A percentile compares a stretch with the other conserved stretches of the same genome.
Conservation (phyloP, 371 early-diverging fungal species). For the Rhizopus delemar region DNA sequence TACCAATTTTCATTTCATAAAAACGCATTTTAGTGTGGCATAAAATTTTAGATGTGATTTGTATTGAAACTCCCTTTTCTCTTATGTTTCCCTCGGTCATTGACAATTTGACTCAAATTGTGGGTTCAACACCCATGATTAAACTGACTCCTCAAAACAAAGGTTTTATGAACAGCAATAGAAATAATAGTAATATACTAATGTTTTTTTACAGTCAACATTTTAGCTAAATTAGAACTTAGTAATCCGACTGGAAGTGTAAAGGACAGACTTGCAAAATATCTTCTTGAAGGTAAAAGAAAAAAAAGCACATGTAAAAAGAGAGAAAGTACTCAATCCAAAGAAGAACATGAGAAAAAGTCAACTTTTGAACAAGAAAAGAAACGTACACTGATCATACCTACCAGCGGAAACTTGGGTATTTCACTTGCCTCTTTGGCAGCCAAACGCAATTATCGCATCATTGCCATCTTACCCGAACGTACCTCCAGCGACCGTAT, state of each 20-base stretch:
- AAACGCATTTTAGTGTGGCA: too few species aligned
- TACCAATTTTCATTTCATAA: too few species aligned
- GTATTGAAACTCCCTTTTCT: not conserved
- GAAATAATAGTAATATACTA: not conserved
- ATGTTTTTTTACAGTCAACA: slow-evolving; percentile 37
- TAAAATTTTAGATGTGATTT: not conserved
- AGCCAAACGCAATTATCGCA: slow-evolving; percentile 95
- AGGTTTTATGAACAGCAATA: slow-evolving; percentile 17
- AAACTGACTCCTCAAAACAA: slow-evolving; percentile 23
- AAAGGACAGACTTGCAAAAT: slow-evolving; percentile 76
- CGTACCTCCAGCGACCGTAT: slow-evolving; percentile 98
- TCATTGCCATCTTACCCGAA: slow-evolving; percentile 96
- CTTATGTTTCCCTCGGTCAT: slow-evolving; percentile 42
- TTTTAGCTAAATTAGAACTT: slow-evolving; percentile 75
- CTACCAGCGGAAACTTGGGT: slow-evolving; percentile 28
- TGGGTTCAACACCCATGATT: slow-evolving; percentile 49
- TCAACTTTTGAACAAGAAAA: not conserved
- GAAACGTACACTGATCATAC: slow-evolving; percentile 13
- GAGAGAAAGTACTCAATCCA: not conserved
- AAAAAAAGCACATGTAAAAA: not conserved
- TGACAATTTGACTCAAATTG: slow-evolving; percentile 23
- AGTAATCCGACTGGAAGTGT: slow-evolving; percentile 73
- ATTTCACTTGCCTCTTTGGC: slow-evolving; percentile 80
- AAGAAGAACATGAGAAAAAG: not conserved
- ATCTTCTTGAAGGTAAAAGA: slow-evolving; percentile 44